Evolutionary conservation across 1,284 basidiomycete genomes (phyloP).

Genomic region (Dichomitus squalens): DNA sequence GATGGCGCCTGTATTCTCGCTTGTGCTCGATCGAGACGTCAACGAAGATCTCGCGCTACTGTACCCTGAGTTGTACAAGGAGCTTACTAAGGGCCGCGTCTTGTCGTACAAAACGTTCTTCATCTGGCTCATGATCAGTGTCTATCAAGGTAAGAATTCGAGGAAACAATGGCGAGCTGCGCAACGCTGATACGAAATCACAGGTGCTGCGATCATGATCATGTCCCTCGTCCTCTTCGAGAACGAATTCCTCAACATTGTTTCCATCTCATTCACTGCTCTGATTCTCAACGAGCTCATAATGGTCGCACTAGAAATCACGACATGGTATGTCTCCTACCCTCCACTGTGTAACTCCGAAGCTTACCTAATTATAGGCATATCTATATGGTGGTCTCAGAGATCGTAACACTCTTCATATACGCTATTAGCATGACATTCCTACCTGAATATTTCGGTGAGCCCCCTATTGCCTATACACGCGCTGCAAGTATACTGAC

Average conservation of each 20-base stretch:
- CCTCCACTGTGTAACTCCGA: no score
- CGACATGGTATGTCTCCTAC: conserved; percentile 77
- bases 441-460: conserved; percentile 96
- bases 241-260: conserved; percentile 97
- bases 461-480: conserved; percentile 31
- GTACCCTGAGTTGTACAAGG: conserved; percentile 98
- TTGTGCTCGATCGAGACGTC: conserved; percentile 95
- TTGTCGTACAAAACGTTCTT: conserved; percentile 98
- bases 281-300: conserved; percentile 96
- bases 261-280: conserved; percentile 97
- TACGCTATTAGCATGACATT: conserved; percentile 94
- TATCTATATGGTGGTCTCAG: conserved; percentile 92
- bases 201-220: conserved; percentile 98
- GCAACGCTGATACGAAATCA: not conserved
- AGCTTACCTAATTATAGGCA: conserved; percentile 64
- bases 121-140: conserved; percentile 95
- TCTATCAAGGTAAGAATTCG: conserved; percentile 83
- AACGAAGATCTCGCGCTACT: conserved; percentile 94
- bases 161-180: not conserved
- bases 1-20: conserved; percentile 97
- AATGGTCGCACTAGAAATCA: conserved; percentile 98
- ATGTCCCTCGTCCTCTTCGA: conserved; percentile 96
- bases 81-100: conserved; percentile 92
- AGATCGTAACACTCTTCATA: conserved; percentile 86
- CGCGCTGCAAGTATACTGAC: not conserved